These are phyloP conservation scores for Mortierella sp. DNA, from an alignment of 371 early-diverging fungal species.

Conservation along the genomic window DNA sequence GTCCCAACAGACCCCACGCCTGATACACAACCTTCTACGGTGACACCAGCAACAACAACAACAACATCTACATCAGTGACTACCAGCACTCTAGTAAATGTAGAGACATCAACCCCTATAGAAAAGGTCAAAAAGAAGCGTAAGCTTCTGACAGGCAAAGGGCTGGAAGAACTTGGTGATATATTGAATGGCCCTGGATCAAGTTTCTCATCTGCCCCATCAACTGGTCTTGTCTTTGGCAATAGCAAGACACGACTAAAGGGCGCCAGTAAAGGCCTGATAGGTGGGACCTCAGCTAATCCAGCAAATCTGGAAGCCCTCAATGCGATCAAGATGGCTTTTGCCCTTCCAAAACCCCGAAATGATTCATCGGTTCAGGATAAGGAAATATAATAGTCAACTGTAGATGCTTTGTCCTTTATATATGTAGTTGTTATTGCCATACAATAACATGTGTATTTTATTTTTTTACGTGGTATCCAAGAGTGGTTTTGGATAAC, in stretches of 20 bases:
- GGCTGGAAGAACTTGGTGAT: conserved; percentile 44
- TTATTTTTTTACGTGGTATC: background rate
- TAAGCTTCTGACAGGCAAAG: conserved; percentile 44
- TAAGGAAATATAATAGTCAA: background rate
- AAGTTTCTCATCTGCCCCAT: conserved; percentile 22
- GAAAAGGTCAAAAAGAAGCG: conserved; percentile 53
- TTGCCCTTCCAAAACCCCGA: conserved; percentile 40
- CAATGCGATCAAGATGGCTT: conserved; percentile 51
- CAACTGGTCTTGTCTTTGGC: conserved; percentile 19
- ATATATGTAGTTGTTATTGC: background rate
- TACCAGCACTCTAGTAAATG: background rate
- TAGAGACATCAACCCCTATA: background rate
- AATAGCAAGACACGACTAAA: conserved; percentile 6
- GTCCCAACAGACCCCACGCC: background rate
- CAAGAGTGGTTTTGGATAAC: too few relatives aligned
- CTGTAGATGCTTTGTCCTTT: background rate
- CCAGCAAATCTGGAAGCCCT: conserved; percentile 36
- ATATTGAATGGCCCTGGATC: conserved; percentile 46
- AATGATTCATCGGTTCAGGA: conserved; percentile 15
- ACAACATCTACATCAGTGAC: conserved; percentile 13
- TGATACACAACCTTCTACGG: background rate
- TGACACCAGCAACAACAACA: background rate
- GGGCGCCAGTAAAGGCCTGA: background rate
- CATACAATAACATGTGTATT: background rate
- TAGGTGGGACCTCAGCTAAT: conserved; percentile 2